phyloP scores from a whole-genome alignment of 2,329 filamentous ascomycete genomes.

The Aspergillus sojae region DNA sequence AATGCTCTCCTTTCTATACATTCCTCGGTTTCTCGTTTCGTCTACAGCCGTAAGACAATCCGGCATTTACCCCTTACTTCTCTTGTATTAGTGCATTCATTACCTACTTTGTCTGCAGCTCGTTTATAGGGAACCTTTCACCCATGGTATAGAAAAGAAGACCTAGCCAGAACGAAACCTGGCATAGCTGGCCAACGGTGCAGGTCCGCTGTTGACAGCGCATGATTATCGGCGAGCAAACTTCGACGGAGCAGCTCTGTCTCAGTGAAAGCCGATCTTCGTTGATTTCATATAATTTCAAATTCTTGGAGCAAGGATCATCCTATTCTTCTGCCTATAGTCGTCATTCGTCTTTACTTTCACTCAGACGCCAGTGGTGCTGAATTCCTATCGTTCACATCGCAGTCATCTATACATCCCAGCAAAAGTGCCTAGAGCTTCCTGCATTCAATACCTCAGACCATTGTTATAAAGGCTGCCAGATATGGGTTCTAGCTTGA shows the following conservation, averaged over 20 bases:
- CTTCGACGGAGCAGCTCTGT: background rate
- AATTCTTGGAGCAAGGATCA: background rate
- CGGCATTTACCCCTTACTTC: background rate
- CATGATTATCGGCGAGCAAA: background rate
- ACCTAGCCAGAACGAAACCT: background rate
- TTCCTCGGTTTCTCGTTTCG: background rate
- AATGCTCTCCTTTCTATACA: background rate
- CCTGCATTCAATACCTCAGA: background rate
- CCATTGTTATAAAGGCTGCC: background rate
- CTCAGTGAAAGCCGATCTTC: background rate
- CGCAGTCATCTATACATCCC: background rate
- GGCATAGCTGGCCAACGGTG: constrained; percentile 1
- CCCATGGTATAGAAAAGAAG: background rate
- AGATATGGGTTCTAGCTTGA: background rate
- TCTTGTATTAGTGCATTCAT: background rate
- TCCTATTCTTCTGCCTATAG: background rate
- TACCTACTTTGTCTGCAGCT: background rate
- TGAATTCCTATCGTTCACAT: background rate
- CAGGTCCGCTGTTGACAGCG: background rate
- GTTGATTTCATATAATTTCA: background rate
- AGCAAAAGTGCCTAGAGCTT: background rate
- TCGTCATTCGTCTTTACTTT: background rate
- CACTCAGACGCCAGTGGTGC: background rate
- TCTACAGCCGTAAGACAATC: background rate
- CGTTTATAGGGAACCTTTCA: too few species aligned